Base-by-base conservation (phyloP, 345 rosid species). In the Camelina hispida region DNA sequence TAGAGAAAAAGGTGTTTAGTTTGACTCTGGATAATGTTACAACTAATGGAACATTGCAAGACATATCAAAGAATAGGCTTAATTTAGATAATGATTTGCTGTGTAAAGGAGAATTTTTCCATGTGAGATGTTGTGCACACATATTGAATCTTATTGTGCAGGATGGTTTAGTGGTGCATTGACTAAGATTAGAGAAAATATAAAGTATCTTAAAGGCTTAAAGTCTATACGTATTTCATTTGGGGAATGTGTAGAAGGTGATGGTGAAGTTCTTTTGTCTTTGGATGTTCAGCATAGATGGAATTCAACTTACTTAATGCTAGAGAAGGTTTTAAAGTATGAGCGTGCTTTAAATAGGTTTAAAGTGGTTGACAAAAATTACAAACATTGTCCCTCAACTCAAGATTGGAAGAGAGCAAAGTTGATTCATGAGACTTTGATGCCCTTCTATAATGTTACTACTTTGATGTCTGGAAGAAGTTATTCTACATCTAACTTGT, bases 71-170 rank as follows among this genome's bases (percentile, higher is more conserved):
- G 1, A 37, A 62, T 14, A n/a, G 4, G 12, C 20, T 62, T 3
- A 62, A 43, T 43, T 17, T 59, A 59, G 64, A 17, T 34, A 8
- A 59, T 9, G 37, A 32, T 42, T 62, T 62, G 67, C 7, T 65
- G 43, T 65, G 40, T 0, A 25, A 17, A 46, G 0, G 22, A 17
- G 48, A 10, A 9, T 35, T 38, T 40, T 61, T 35, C 16, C 42
- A 9, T 9, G 30, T 61, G 4, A 3, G 30, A 6, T 61, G 47
- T 17, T 61, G n/a, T 60, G 46, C n/a, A 35, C 46, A 60, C n/a
- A 60, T 60, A 9, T 9, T 37, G 5, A 60, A 60, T 22, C 9
- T 60, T 11, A 34, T 60, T 60, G 47, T 60, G n/a, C 6, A 60
- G 38, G 44, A 38, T 16, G 9, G 47, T 0, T 60, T 60, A 10